Evolutionary conservation across 495 filamentous ascomycete species (phyloP).

Genomic region (Cercophora newfieldiana): DNA sequence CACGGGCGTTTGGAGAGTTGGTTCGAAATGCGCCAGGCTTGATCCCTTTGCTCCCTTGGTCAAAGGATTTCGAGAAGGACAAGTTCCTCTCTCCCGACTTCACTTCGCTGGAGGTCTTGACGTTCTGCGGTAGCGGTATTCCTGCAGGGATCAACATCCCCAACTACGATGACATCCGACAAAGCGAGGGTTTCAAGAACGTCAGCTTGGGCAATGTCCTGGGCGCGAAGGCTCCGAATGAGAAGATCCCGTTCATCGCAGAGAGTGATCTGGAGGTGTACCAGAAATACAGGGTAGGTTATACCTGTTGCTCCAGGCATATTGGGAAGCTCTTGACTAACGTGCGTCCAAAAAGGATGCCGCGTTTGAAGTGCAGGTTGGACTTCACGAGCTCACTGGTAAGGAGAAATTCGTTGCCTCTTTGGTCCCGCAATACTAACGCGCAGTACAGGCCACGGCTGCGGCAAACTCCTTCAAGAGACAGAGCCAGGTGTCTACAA

Average conservation of each 20-base stretch:
- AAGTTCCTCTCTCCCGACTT: conserved; percentile 94
- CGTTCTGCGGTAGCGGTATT: conserved; percentile 66
- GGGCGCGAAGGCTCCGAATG: conserved; percentile 83
- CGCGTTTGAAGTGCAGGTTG: conserved; percentile 93
- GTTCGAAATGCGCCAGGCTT: conserved; percentile 77
- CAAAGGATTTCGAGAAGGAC: conserved; percentile 88
- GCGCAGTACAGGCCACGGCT: conserved; percentile 63
- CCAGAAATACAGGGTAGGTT: conserved; percentile 72
- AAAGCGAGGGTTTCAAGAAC: conserved; percentile 97
- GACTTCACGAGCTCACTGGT: conserved; percentile 91
- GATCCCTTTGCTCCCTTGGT: conserved; percentile 89
- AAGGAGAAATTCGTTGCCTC: background rate
- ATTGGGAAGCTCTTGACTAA: too few species aligned
- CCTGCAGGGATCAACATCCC: conserved; percentile 77
- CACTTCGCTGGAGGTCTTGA: conserved; percentile 75
- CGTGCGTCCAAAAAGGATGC: too few species aligned
- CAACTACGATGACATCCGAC: conserved; percentile 93
- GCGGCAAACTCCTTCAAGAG: conserved; percentile 92
- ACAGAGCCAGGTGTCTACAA: conserved; percentile 79
- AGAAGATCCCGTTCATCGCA: conserved; percentile 84
- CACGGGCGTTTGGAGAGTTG: conserved; percentile 81
- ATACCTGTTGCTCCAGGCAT: too few species aligned
- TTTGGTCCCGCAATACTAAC: background rate
- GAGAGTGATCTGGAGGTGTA: conserved; percentile 74
- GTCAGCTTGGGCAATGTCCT: conserved; percentile 78